Conservation (phyloP, 768 basidiomycete genomes). For the Suillus fuscotomentosus region DNA sequence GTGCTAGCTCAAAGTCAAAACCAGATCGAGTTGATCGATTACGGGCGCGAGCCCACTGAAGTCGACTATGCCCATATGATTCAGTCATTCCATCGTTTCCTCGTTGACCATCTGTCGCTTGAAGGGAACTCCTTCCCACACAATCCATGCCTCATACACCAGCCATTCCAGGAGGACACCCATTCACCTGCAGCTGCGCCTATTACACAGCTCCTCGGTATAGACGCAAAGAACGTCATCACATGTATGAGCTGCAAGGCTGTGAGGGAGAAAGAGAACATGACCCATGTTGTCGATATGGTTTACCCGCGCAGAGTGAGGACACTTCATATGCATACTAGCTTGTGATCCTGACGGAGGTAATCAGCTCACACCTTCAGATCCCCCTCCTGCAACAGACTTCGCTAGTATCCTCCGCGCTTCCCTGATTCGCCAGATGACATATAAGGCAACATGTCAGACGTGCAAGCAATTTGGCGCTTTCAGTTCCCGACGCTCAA, state of each 20-base stretch:
- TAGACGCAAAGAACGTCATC: constrained; percentile 74
- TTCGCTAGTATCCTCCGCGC: constrained; percentile 69
- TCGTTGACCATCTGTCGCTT: constrained; percentile 77
- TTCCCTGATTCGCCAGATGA: constrained; percentile 78
- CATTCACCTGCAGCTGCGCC: constrained; percentile 56
- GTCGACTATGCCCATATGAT: constrained; percentile 86
- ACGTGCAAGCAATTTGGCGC: constrained; percentile 76
- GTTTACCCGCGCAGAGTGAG: constrained; percentile 81
- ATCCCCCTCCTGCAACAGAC: constrained; percentile 39
- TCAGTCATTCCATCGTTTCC: constrained; percentile 92
- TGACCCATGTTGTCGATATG: constrained; percentile 84
- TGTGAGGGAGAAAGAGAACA: constrained; percentile 69
- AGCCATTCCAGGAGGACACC: constrained; percentile 22
- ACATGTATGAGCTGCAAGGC: constrained; percentile 75
- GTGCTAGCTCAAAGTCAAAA: constrained; percentile 87
- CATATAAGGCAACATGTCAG: constrained; percentile 85
- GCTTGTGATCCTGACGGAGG: constrained; percentile 1
- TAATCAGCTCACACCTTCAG: constrained; percentile 34
- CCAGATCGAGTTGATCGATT: constrained; percentile 88
- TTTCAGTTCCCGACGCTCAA: constrained; percentile 69
- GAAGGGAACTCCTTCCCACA: constrained; percentile 67
- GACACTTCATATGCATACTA: constrained; percentile 1
- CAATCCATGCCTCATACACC: constrained; percentile 52
- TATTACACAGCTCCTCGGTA: constrained; percentile 82
- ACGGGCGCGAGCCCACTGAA: constrained; percentile 70